Evolutionary conservation across 1,284 basidiomycete species (phyloP).

Genomic region (Bjerkandera adusta): DNA sequence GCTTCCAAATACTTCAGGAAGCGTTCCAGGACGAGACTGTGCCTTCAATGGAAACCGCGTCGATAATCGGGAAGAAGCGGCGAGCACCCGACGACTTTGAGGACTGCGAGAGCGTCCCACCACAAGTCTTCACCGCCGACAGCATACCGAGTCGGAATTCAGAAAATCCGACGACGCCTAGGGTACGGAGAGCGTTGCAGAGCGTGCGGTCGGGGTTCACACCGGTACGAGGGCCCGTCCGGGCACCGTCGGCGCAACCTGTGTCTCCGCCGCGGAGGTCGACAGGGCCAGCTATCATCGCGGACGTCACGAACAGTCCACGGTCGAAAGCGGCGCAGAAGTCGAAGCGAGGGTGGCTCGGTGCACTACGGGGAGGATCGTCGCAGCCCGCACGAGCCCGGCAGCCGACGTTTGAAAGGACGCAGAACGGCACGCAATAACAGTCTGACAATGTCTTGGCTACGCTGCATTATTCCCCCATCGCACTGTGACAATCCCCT

Average conservation of each 20-base stretch:
- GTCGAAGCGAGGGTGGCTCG: conserved; percentile 4
- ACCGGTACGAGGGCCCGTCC: conserved; percentile 50
- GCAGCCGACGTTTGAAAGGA: conserved; percentile 18
- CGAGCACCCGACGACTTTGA: conserved; percentile 74
- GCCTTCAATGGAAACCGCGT: conserved; percentile 22
- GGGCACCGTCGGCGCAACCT: conserved; percentile 23
- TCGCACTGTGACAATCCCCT: conserved; percentile 1
- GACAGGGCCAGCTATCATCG: conserved; percentile 36
- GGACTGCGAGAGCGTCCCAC: conserved; percentile 47
- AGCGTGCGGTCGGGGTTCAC: conserved; percentile 67
- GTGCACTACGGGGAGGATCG: conserved; percentile 18
- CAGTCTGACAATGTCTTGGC: background rate
- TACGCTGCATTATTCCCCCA: background rate
- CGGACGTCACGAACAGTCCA: conserved; percentile 70
- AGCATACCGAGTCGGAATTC: conserved; percentile 34
- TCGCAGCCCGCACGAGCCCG: conserved; percentile 16
- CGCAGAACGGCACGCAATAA: conserved; percentile 17
- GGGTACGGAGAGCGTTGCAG: conserved; percentile 53
- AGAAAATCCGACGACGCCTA: conserved; percentile 48
- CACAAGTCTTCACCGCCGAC: conserved; percentile 58
- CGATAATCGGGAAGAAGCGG: conserved; percentile 58
- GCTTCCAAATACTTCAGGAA: conserved; percentile 1
- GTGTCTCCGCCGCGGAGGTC: conserved; percentile 26
- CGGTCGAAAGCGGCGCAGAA: conserved; percentile 28
- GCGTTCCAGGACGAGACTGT: conserved; percentile 1